Base-by-base conservation (phyloP, 257 asterid species). In the Ajuga chamaepitys region DNA sequence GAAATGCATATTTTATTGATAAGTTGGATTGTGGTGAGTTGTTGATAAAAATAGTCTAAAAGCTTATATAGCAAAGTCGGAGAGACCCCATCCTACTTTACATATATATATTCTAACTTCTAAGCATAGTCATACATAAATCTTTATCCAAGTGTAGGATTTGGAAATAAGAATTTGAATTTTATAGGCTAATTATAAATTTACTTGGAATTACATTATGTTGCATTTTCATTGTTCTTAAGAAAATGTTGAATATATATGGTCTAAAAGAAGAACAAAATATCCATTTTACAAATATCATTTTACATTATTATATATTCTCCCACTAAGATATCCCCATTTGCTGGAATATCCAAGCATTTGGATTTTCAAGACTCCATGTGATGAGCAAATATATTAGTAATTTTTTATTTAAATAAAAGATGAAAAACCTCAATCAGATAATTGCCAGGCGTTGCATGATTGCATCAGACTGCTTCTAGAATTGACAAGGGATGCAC, bases 271-370 rank as follows among this genome's bases (percentile, higher is more conserved):
- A 53, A 55, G 34, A 6, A 26, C 24, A 30, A 54, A 28, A 30
- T 34, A 30, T 5, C 62, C 13, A 13, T 62, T 62, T 40, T 16
- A 18, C 67, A 61, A 25, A 30, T 25, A 25, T 25, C 25, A 28
- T 3, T 24, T 9, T 18, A 59, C 21, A 21, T 3, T 5, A 47
- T 16, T 11, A 21, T 10, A 0, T 9, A 10, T 10, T 59, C 38
- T 37, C 52, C 0, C 34, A 5, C 34, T 28, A 2, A 28, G 34
- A 2, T 28, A 3, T n/a, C n/a, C 13, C 55, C 12, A 22, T 24
- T 56, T 41, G 72, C 72, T 67, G 72, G 72, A 28, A 24, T 21
- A 26, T 26, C 56, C 55, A 74, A 14, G 16, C 30, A 52, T 13
- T 47, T 30, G 44, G 58, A 7, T 11, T 37, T 22, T 50, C 18